A percentile compares a stretch with the other conserved stretches of the same genome.
phyloP scores from a whole-genome alignment of 768 basidiomycete genomes.

The Lactarius hengduanensis region DNA sequence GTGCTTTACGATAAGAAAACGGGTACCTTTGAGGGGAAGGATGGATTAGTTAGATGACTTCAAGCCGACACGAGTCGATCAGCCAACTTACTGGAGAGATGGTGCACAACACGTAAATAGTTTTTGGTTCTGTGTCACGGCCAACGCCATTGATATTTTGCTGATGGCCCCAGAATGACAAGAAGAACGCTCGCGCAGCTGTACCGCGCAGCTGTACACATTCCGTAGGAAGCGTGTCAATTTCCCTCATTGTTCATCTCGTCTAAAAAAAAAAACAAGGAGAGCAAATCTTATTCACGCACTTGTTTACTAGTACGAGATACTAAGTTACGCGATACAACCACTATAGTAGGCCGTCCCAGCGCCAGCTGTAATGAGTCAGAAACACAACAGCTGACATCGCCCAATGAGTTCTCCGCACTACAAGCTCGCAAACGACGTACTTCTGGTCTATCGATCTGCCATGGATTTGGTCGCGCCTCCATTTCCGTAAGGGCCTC shows the following conservation, averaged over 20 bases:
- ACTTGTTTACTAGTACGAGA: constrained; percentile 62
- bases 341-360: constrained; percentile 79
- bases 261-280: background rate
- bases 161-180: constrained; percentile 60
- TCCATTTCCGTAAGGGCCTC: constrained; percentile 59
- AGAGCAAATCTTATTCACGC: constrained; percentile 24
- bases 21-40: constrained; percentile 48
- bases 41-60: background rate
- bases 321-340: constrained; percentile 53
- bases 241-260: background rate
- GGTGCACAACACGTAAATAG: constrained; percentile 64
- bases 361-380: constrained; percentile 44
- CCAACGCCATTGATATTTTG: constrained; percentile 67
- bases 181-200: constrained; percentile 69
- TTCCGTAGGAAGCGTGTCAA: background rate
- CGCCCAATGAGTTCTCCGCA: constrained; percentile 43
- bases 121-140: constrained; percentile 68
- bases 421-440: constrained; percentile 59
- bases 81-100: constrained; percentile 52
- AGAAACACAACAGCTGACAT: background rate
- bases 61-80: constrained; percentile 12
- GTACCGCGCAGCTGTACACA: too few relatives aligned
- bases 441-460: constrained; percentile 53
- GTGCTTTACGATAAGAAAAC: constrained; percentile 58
- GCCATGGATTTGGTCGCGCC: constrained; percentile 45